Base-by-base conservation (phyloP, 2,329 filamentous ascomycete species). In the Pyricularia sp. region DNA sequence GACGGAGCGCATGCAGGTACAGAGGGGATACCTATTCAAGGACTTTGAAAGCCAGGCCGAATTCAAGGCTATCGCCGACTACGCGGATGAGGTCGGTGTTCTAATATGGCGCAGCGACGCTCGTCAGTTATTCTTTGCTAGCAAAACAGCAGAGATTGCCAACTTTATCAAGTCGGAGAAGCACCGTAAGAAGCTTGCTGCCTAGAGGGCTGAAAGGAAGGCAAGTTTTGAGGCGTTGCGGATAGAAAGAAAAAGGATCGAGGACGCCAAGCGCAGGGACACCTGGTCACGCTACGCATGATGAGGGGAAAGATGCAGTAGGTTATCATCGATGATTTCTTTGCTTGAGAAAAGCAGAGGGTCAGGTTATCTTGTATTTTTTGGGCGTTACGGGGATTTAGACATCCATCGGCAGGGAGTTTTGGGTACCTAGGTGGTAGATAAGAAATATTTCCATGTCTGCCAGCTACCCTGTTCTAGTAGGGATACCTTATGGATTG, bases 41-140 rank as follows among this genome's bases (percentile, higher is more conserved):
- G 93, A 97, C 68, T 96, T 97, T 72, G 85, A 86, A 59, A 86
- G 82, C 35, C 78, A 81, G 63, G 82, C 82, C 65, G 89, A 93
- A 73, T 94, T 91, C 72, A 79, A 84, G 62, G 86, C 84, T 60
- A 84, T 91, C 12, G 82, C 85, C 4, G 84, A 84, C 66, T 94
- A 97, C 75, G 93, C 94, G 60, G 88, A 93, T 70, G 91, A 96
- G 73, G 87, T 97, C 67, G 94, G 94, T 19, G 93, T 99, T 33
- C 75, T 97, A 72, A 84, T 90, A 3, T 97, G 93, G 91, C 88
- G 87, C 72, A 94, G 87, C 70, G 89, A 96, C 72, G 79, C 80
- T 64, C 88, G 87, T 73, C 84, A 88, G 67, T 88, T 90, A 80
- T 96, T 99, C 76, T 99, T 99, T 74, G 92, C 96, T 7, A 96